These are phyloP conservation scores for Scleroderma bovista DNA, from an alignment of 768 basidiomycete species.

Conservation along the genomic window DNA sequence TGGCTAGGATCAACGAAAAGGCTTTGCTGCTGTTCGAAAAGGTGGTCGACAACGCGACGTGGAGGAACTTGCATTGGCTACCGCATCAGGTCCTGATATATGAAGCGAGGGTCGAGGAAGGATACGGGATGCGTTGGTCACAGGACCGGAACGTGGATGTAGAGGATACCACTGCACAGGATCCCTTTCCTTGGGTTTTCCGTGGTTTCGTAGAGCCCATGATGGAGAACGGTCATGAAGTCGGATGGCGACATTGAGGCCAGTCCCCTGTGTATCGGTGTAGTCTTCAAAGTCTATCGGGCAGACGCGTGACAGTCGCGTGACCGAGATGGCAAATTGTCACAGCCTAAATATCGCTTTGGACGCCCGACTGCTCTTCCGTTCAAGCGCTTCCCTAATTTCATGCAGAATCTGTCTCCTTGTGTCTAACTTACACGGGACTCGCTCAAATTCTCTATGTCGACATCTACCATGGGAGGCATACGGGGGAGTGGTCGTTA, in stretches of 20 bases:
- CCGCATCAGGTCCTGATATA: constrained; percentile 59
- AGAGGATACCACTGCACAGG: neutral
- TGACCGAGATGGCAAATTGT: constrained; percentile 13
- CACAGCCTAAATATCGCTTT: neutral
- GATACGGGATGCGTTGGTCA: constrained; percentile 67
- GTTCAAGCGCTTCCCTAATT: neutral
- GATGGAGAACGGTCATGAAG: constrained; percentile 62
- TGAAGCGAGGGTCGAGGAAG: constrained; percentile 51
- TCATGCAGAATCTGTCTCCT: neutral
- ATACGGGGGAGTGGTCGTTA: constrained; percentile 32
- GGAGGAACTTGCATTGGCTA: constrained; percentile 64
- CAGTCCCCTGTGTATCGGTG: too few species aligned
- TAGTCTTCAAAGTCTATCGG: too few species aligned
- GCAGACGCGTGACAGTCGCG: constrained; percentile 24
- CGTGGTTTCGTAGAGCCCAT: constrained; percentile 64
- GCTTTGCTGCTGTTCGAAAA: constrained; percentile 48
- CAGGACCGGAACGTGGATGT: constrained; percentile 33
- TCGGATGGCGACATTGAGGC: constrained; percentile 52
- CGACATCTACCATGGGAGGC: constrained; percentile 5
- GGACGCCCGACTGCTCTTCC: too few species aligned
- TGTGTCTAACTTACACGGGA: neutral
- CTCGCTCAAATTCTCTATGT: neutral
- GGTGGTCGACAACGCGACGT: constrained; percentile 47
- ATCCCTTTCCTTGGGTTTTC: constrained; percentile 42
- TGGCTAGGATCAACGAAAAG: constrained; percentile 46